Percentiles rank a stretch among this genome's conserved stretches.
Conservation (phyloP, 768 basidiomycete species). For the Leccinum disarticulatum region DNA sequence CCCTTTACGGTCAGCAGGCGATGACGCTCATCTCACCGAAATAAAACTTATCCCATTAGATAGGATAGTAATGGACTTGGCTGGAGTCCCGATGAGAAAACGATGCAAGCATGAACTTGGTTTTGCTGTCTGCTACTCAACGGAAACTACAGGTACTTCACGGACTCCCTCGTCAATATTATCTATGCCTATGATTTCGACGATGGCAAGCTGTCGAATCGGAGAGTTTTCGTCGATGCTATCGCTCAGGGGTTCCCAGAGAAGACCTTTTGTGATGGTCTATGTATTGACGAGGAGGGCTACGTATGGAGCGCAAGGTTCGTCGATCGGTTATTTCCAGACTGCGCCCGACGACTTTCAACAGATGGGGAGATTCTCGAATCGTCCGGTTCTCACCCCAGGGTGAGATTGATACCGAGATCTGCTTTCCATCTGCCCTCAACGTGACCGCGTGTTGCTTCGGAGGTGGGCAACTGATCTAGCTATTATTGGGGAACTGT, state of each 20-base stretch:
- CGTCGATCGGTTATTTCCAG: constrained; percentile 24
- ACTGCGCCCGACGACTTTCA: background rate
- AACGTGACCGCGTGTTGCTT: constrained; percentile 71
- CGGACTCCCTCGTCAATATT: constrained; percentile 62
- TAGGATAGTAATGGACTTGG: constrained; percentile 25
- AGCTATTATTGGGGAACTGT: constrained; percentile 4
- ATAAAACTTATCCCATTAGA: background rate
- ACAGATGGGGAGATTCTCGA: constrained; percentile 65
- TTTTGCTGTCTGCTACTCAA: constrained; percentile 9
- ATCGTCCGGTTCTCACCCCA: constrained; percentile 54
- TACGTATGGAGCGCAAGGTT: constrained; percentile 63
- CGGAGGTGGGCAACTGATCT: constrained; percentile 36
- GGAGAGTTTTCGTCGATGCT: constrained; percentile 58
- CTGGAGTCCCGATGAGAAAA: constrained; percentile 23
- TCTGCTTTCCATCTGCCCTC: constrained; percentile 59
- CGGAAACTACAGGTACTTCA: constrained; percentile 56
- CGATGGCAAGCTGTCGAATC: constrained; percentile 54
- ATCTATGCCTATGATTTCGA: constrained; percentile 60
- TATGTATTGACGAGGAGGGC: constrained; percentile 64
- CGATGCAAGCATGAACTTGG: constrained; percentile 14
- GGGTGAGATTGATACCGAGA: constrained; percentile 56
- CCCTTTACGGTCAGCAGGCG: constrained; percentile 58
- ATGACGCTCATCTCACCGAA: constrained; percentile 6
- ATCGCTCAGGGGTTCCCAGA: constrained; percentile 50
- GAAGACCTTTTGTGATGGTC: constrained; percentile 59